phyloP scores from a whole-genome alignment of 1,284 basidiomycete species.

The Exobasidium rhododendri region DNA sequence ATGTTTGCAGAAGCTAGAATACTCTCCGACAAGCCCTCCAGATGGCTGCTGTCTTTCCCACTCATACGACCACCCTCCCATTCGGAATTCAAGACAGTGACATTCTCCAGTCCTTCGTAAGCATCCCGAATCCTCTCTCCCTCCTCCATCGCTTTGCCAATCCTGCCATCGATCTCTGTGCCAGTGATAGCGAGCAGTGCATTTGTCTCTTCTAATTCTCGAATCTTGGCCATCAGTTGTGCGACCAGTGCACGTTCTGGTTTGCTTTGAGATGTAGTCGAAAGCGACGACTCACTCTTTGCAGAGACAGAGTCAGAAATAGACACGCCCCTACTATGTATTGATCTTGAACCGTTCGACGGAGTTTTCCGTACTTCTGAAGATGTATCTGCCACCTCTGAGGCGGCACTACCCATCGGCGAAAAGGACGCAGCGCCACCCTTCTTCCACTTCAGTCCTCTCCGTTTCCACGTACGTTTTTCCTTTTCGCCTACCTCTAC shows the following conservation, averaged over 20 bases:
- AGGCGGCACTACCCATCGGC: neutral
- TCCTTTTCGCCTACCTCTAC: neutral
- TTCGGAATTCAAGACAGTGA: constrained; percentile 13
- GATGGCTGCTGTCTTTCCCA: neutral
- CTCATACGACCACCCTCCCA: neutral
- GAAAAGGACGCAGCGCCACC: neutral
- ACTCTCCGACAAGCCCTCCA: neutral
- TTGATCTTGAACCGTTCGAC: neutral
- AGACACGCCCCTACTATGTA: neutral
- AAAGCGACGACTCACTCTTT: neutral
- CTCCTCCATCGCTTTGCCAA: constrained; percentile 41
- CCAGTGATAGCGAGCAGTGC: constrained; percentile 30
- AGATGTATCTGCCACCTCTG: neutral
- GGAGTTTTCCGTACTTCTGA: neutral
- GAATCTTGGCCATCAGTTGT: constrained; percentile 42
- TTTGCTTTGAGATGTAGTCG: neutral
- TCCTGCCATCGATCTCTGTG: constrained; percentile 35
- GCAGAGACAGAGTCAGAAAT: neutral
- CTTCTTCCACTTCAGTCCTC: neutral
- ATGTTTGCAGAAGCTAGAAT: neutral
- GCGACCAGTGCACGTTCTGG: constrained; percentile 35
- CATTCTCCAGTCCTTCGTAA: constrained; percentile 30
- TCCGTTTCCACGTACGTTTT: neutral
- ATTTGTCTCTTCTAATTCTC: constrained; percentile 46
- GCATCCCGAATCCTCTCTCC: constrained; percentile 41